These are phyloP conservation scores for Phytophthora syringae DNA, from an alignment of 352 stramenopile genomes.

Conservation along the genomic window DNA sequence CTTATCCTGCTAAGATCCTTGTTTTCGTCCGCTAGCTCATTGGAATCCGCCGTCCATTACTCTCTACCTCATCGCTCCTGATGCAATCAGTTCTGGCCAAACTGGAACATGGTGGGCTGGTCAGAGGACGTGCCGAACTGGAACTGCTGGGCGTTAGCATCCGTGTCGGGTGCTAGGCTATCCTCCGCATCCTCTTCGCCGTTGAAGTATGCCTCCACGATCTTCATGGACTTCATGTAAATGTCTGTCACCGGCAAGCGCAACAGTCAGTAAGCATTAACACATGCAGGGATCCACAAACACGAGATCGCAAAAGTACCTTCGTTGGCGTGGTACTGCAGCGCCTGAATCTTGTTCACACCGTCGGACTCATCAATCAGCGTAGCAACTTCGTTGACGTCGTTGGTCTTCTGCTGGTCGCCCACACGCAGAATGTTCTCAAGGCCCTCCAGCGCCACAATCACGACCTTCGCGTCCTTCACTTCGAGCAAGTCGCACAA, in stretches of 20 bases:
- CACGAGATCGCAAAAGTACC: slow-evolving; percentile 55
- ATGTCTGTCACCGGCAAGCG: slow-evolving; percentile 58
- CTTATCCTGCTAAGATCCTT: slow-evolving; percentile 18
- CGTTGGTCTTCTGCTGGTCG: slow-evolving; percentile 63
- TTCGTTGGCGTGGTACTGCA: slow-evolving; percentile 98
- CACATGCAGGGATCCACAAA: slow-evolving; percentile 39
- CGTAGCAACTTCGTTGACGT: slow-evolving; percentile 95
- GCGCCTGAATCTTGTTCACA: slow-evolving; percentile 97
- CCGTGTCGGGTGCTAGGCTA: slow-evolving; percentile 71
- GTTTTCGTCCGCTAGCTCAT: slow-evolving; percentile 19
- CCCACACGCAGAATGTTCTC: slow-evolving; percentile 99
- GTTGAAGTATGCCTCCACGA: slow-evolving; percentile 98
- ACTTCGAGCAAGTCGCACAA: slow-evolving; percentile 97
- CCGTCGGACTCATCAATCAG: slow-evolving; percentile 97
- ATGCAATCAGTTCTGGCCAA: slow-evolving; percentile 69
- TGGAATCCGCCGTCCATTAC: slow-evolving; percentile 24
- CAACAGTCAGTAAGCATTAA: slow-evolving; percentile 26
- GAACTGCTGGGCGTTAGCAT: slow-evolving; percentile 81
- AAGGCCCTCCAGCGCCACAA: slow-evolving; percentile 98
- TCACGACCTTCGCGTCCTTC: slow-evolving; percentile 98
- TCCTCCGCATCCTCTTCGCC: slow-evolving; percentile 97
- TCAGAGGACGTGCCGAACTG: slow-evolving; percentile 70
- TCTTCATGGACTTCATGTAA: slow-evolving; percentile 95
- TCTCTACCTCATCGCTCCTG: slow-evolving; percentile 30
- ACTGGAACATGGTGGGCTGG: slow-evolving; percentile 86